Conservation (phyloP, 805 yeast species). For the Saccharomycopsis javanensis region DNA sequence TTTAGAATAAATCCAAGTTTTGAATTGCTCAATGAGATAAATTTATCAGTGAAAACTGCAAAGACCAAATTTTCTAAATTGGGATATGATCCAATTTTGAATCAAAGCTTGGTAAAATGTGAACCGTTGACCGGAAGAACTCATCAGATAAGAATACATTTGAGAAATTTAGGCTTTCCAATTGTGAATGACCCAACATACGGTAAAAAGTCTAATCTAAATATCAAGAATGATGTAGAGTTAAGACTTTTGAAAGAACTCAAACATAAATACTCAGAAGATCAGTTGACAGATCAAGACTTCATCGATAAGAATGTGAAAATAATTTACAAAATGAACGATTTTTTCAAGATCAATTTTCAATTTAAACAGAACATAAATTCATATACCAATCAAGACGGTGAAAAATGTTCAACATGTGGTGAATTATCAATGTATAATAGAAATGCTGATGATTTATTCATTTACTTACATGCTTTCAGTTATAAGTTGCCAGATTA, state of each 20-base stretch:
- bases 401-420: slow-evolving; percentile 29
- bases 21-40: slow-evolving; percentile 27
- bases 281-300: background rate
- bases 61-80: slow-evolving; percentile 58
- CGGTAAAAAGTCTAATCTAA: slow-evolving; percentile 10
- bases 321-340: background rate
- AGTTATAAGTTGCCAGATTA: slow-evolving; percentile 24
- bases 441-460: slow-evolving; percentile 23
- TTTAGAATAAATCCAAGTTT: slow-evolving; percentile 51
- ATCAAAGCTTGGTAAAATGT: slow-evolving; percentile 64
- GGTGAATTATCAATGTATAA: slow-evolving; percentile 26
- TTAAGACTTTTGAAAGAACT: background rate
- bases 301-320: background rate
- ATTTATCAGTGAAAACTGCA: slow-evolving; percentile 44
- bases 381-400: background rate
- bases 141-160: slow-evolving; percentile 89
- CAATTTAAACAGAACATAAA: slow-evolving; percentile 5
- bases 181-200: slow-evolving; percentile 90
- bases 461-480: slow-evolving; percentile 41
- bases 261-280: slow-evolving; percentile 1
- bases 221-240: slow-evolving; percentile 6
- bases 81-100: slow-evolving; percentile 54
- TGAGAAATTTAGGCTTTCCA: slow-evolving; percentile 82
- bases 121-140: slow-evolving; percentile 88
- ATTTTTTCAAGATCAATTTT: background rate